Evolutionary conservation across 352 stramenopile genomes (phyloP), one percentile per base, ranked within the genome.

Genomic region (Phytophthora citricola): DNA sequence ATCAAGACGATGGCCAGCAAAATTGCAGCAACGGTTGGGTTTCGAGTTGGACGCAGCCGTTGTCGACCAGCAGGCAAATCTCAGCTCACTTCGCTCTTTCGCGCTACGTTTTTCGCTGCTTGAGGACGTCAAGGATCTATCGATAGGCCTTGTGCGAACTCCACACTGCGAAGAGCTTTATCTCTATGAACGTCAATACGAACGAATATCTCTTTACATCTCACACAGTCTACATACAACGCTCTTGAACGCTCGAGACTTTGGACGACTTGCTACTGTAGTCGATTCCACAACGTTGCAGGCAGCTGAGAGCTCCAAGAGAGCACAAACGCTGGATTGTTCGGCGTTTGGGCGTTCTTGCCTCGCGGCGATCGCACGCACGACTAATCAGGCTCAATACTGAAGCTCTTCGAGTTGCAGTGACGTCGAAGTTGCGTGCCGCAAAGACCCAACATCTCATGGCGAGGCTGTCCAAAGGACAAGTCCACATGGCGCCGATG

Each of bases 401-500:
- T 61, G 31, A 22, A 52, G 44, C 17, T 17, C 24, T 24, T 20
- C 55, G 38, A 39, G 27, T 45, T 66, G 49, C 39, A 62, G 40
- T 14, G 22, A 63, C 17, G 10, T 56, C 49, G 36, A 63, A 32
- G 49, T 51, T 54, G 45, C 11, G 15, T n/a, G 29, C 27, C n/a
- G 56, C 20, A 71, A 32, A 63, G 43, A 58, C 24, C 38, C 10
- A 63, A 46, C 47, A 66, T 60, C 49, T 57, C 57, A 58, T 46
- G 59, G 27, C n/a, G 34, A 39, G 63, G 50, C 64, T 72, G 43
- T 68, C 58, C 64, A 68, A 60, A 44, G n/a, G 20, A 52, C n/a
- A 47, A 44, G 49, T 48, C 53, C 54, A 64, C 62, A 46, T 69
- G 54, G 44, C 31, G 44, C 10, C 52, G 43, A 63, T 57, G 56